phyloP scores from a whole-genome alignment of 306 rosid species.

The Acacia crassicarpa region DNA sequence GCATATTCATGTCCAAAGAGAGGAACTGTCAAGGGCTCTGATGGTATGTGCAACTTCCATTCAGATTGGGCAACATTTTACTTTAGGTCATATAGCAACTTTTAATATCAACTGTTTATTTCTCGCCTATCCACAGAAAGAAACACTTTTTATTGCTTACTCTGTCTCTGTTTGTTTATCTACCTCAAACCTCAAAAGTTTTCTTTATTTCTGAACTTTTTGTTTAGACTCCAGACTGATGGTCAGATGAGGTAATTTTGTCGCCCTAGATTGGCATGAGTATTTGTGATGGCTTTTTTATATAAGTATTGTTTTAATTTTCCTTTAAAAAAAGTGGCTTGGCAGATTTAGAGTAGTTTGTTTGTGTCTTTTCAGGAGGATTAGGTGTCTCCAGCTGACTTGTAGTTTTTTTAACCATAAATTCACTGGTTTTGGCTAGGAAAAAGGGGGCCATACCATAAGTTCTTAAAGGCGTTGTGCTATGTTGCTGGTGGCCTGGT shows the following conservation, averaged over 20 bases:
- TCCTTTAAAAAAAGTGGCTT: not conserved
- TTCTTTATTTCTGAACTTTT: not conserved
- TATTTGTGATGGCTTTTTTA: not conserved
- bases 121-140: not conserved
- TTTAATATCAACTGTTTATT: not conserved
- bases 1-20: constrained; percentile 66
- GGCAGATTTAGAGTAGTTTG: not conserved
- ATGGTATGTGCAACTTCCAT: constrained; percentile 63
- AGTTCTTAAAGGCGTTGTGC: not conserved
- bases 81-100: not conserved
- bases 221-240: not conserved
- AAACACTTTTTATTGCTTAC: not conserved
- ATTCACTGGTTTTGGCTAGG: not conserved
- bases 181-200: not conserved
- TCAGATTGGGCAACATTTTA: constrained; percentile 14
- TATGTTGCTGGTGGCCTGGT: not conserved
- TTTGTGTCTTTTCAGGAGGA: not conserved
- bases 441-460: not conserved
- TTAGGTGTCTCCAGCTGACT: not conserved
- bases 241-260: not conserved
- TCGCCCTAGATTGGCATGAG: not conserved
- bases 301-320: not conserved
- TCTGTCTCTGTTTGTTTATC: not conserved
- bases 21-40: constrained; percentile 75
- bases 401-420: not conserved